These are phyloP conservation scores for Phytophthora quininea DNA, from an alignment of 352 stramenopile genomes.

Conservation along the genomic window DNA sequence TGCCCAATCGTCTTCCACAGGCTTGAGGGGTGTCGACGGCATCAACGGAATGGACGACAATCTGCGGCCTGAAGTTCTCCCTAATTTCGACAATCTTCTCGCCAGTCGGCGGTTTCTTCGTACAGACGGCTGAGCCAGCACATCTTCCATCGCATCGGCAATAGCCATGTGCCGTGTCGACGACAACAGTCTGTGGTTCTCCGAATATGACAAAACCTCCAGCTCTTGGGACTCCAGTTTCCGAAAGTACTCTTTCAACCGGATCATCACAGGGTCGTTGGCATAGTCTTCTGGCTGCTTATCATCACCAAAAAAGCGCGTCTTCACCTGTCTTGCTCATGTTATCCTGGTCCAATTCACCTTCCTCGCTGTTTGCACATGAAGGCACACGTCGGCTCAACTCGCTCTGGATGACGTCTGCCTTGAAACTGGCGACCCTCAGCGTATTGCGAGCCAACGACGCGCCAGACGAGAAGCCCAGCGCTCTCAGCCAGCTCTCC, in stretches of 20 bases:
- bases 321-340: not conserved
- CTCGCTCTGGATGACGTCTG: conserved; percentile 61
- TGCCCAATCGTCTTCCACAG: conserved; percentile 50
- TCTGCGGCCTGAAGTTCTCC: conserved; percentile 53
- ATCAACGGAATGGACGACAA: conserved; percentile 46
- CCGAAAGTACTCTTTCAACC: conserved; percentile 59
- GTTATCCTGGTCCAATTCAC: no score
- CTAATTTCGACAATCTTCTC: conserved; percentile 62
- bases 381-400: conserved; percentile 42
- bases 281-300: conserved; percentile 20
- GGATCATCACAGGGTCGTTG: conserved; percentile 38
- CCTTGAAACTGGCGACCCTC: conserved; percentile 63
- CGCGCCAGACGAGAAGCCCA: conserved; percentile 59
- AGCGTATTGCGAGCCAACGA: conserved; percentile 44
- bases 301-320: conserved; percentile 11
- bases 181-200: conserved; percentile 68
- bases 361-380: not conserved
- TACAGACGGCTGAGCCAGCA: conserved; percentile 64
- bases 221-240: conserved; percentile 58
- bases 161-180: conserved; percentile 68
- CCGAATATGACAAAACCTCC: conserved; percentile 65
- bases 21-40: conserved; percentile 37
- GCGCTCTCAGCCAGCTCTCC: conserved; percentile 44
- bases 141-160: conserved; percentile 77
- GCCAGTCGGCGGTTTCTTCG: conserved; percentile 68